Percentiles rank a stretch among this genome's conserved stretches.
Conservation (phyloP, 2,329 filamentous ascomycete species). For the Bimuria novae-zelandiae region DNA sequence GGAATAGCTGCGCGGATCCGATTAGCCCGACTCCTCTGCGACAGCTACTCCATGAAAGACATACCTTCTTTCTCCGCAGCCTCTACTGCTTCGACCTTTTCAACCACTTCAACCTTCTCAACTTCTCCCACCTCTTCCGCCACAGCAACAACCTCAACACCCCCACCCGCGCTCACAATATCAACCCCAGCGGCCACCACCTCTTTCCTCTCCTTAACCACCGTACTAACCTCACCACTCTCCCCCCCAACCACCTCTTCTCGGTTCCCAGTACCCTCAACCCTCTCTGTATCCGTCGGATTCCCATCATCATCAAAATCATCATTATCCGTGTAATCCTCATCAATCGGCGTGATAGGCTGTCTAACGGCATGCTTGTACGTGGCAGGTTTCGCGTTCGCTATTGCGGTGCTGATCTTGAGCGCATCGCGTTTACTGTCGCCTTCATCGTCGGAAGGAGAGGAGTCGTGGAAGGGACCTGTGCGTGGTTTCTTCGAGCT, state of each 20-base stretch:
- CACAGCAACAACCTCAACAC: background rate
- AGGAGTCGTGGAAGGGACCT: no score
- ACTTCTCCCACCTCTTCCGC: background rate
- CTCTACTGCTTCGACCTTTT: background rate
- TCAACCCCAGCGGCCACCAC: no score
- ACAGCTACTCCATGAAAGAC: background rate
- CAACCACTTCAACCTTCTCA: background rate
- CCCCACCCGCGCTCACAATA: no score
- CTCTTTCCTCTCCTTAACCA: no score
- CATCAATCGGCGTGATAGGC: background rate
- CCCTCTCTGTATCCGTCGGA: background rate
- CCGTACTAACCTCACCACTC: no score
- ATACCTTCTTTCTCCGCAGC: background rate
- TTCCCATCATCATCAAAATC: background rate
- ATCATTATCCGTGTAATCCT: background rate
- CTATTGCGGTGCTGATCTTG: no score
- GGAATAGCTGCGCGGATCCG: background rate
- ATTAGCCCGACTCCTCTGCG: background rate
- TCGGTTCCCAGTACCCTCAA: background rate
- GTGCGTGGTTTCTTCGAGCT: no score
- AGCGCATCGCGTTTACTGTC: background rate
- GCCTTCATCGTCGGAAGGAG: background rate
- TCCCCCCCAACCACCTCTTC: no score
- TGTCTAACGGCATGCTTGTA: background rate
- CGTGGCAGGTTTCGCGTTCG: no score